These are phyloP conservation scores for Aaosphaeria pasadenensis DNA, from an alignment of 2,329 filamentous ascomycete genomes.

Conservation along the genomic window DNA sequence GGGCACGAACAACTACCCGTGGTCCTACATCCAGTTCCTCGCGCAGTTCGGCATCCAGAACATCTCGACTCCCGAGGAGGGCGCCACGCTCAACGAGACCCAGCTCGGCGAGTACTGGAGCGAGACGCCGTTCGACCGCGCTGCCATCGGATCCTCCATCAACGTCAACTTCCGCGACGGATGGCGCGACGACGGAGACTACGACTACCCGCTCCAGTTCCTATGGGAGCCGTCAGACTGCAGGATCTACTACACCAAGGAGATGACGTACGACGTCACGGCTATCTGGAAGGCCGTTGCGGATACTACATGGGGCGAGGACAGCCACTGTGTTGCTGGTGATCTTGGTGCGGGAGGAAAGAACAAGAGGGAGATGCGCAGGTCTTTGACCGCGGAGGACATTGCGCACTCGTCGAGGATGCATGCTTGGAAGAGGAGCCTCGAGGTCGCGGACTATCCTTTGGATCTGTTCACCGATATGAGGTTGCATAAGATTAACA, in stretches of 20 bases:
- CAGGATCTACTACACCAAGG: conserved; percentile 57
- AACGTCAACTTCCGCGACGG: conserved; percentile 41
- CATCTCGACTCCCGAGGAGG: conserved; percentile 22
- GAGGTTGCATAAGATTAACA: conserved; percentile 12
- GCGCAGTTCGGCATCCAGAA: conserved; percentile 18
- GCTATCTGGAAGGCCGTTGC: conserved; percentile 52
- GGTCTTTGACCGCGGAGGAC: conserved; percentile 19
- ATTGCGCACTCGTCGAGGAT: conserved; percentile 22
- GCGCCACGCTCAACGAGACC: conserved; percentile 24
- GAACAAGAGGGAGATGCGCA: conserved; percentile 13
- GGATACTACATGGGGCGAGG: conserved; percentile 31
- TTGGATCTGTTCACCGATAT: conserved; percentile 34
- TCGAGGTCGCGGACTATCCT: conserved; percentile 29
- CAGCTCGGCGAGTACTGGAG: conserved; percentile 31
- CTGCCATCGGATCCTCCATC: conserved; percentile 18
- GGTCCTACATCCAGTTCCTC: conserved; percentile 28
- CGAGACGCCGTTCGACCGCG: conserved; percentile 27
- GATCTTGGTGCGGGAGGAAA: conserved; percentile 15
- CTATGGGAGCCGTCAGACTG: conserved; percentile 61
- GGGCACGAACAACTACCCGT: conserved; percentile 45
- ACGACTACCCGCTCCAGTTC: conserved; percentile 56
- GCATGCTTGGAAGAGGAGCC: conserved; percentile 25
- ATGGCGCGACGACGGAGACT: conserved; percentile 42
- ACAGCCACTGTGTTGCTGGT: conserved; percentile 33
- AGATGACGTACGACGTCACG: conserved; percentile 53